Conservation (phyloP, 352 stramenopile species). For the Phytophthora foliorum region DNA sequence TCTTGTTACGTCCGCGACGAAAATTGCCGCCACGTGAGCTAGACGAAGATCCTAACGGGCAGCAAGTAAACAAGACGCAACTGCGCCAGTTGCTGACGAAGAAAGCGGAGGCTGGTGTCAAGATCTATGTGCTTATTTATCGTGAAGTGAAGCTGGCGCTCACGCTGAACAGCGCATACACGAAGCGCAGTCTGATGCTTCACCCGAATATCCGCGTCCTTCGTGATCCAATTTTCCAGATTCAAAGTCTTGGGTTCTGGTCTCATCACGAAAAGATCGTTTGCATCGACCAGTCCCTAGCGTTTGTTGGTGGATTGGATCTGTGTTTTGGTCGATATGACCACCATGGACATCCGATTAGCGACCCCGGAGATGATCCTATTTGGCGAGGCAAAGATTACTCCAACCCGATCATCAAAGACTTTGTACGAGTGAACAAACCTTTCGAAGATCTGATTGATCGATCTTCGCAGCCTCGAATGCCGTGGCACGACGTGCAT, state of each 20-base stretch:
- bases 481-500: constrained; percentile 93
- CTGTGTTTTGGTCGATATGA: constrained; percentile 93
- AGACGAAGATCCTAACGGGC: constrained; percentile 38
- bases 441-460: constrained; percentile 89
- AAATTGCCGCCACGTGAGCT: constrained; percentile 51
- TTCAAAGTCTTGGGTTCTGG: constrained; percentile 92
- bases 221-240: constrained; percentile 92
- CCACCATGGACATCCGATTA: constrained; percentile 77
- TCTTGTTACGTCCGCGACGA: constrained; percentile 74
- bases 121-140: constrained; percentile 94
- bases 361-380: constrained; percentile 70
- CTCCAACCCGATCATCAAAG: constrained; percentile 92
- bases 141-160: constrained; percentile 91
- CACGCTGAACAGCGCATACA: constrained; percentile 90
- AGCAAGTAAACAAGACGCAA: constrained; percentile 74
- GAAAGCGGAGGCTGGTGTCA: constrained; percentile 85
- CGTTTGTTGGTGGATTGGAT: constrained; percentile 89
- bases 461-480: constrained; percentile 74
- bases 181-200: constrained; percentile 80
- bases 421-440: constrained; percentile 89
- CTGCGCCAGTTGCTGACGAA: constrained; percentile 81
- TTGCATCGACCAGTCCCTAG: constrained; percentile 88
- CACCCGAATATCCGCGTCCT: constrained; percentile 92
- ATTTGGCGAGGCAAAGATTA: constrained; percentile 90
- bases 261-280: constrained; percentile 96